Conservation (phyloP, 2,329 filamentous ascomycete species). For the Blastomyces percursus region DNA sequence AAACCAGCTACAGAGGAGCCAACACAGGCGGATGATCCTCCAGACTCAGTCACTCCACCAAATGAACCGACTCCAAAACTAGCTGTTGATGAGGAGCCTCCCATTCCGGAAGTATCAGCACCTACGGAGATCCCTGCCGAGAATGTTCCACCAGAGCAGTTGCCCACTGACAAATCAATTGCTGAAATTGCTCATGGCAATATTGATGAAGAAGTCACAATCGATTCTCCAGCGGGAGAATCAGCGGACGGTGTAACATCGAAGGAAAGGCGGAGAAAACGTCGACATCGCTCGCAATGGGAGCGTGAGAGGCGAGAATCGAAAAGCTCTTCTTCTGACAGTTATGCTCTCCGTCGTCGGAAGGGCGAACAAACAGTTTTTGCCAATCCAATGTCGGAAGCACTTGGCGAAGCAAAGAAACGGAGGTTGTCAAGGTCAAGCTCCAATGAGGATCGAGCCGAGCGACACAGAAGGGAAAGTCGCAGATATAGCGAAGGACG, state of each 20-base stretch:
- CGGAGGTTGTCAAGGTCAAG: slow-evolving; percentile 16
- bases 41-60: slow-evolving; percentile 6
- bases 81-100: slow-evolving; percentile 7
- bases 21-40: slow-evolving; percentile 10
- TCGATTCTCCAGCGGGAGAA: slow-evolving; percentile 6
- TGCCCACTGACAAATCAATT: not conserved
- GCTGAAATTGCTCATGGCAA: not conserved
- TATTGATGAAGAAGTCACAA: not conserved
- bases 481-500: slow-evolving; percentile 5
- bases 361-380: slow-evolving; percentile 26
- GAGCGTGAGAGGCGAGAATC: slow-evolving; percentile 28
- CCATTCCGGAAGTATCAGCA: slow-evolving; percentile 10
- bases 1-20: slow-evolving; percentile 7
- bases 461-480: slow-evolving; percentile 14
- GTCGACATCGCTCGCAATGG: slow-evolving; percentile 22
- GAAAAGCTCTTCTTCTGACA: slow-evolving; percentile 30
- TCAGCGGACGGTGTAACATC: not conserved
- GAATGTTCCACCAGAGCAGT: not conserved
- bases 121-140: not conserved
- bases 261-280: slow-evolving; percentile 19
- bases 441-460: slow-evolving; percentile 24
- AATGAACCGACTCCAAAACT: slow-evolving; percentile 9
- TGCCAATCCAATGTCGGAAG: slow-evolving; percentile 25
- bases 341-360: slow-evolving; percentile 22
- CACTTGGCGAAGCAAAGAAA: slow-evolving; percentile 27